These are phyloP conservation scores for Vinca minor DNA, from an alignment of 257 asterid genomes.

Conservation along the genomic window DNA sequence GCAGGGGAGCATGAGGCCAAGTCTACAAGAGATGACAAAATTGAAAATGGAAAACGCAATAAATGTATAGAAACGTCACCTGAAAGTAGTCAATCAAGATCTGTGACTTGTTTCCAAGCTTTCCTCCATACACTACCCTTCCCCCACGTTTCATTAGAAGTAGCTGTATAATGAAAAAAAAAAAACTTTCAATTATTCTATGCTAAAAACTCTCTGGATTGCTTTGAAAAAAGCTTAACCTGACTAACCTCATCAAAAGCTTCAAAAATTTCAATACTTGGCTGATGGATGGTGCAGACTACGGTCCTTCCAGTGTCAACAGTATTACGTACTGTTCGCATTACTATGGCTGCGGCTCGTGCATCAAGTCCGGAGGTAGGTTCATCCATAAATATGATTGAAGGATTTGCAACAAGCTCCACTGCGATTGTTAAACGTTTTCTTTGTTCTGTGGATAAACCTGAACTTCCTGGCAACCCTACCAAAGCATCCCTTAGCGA, in stretches of 20 bases:
- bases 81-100: constrained; percentile 69
- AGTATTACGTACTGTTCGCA: constrained; percentile 92
- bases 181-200: background rate
- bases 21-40: too few species aligned
- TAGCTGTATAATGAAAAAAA: constrained; percentile 39
- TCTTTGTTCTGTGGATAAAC: constrained; percentile 91
- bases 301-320: constrained; percentile 96
- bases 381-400: constrained; percentile 93
- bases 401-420: constrained; percentile 93
- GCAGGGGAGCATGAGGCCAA: background rate
- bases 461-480: constrained; percentile 78
- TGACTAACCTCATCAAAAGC: constrained; percentile 82
- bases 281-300: constrained; percentile 96
- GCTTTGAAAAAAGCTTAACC: background rate
- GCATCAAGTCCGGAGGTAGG: constrained; percentile 98
- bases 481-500: constrained; percentile 69
- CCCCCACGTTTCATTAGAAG: constrained; percentile 94
- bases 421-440: constrained; percentile 92
- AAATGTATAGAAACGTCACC: constrained; percentile 28
- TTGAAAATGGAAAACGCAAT: background rate
- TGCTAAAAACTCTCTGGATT: background rate
- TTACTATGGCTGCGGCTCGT: constrained; percentile 96
- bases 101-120: constrained; percentile 72
- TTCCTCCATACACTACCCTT: constrained; percentile 82
- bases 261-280: constrained; percentile 89